Evolutionary conservation across 2,329 filamentous ascomycete genomes (phyloP).

Genomic region (Nemania sp.): DNA sequence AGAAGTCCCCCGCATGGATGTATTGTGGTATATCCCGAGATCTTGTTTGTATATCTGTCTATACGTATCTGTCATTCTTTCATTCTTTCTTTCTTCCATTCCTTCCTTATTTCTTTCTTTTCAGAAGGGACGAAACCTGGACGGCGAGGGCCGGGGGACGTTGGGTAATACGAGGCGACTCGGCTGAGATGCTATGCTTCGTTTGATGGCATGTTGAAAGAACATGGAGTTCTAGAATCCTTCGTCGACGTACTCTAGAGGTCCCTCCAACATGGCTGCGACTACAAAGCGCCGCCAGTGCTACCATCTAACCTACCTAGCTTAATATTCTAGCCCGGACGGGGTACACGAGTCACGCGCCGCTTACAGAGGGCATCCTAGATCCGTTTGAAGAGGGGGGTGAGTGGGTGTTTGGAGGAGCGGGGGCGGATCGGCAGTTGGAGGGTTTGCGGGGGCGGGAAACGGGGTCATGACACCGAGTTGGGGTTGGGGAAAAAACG

Average conservation of each 20-base stretch:
- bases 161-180: not conserved
- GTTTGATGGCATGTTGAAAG: not conserved
- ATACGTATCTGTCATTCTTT: too few species aligned
- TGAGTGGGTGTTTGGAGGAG: not conserved
- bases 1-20: too few species aligned
- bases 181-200: not conserved
- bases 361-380: constrained; percentile 1
- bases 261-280: too few species aligned
- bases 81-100: not conserved
- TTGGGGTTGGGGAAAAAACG: constrained; percentile 24
- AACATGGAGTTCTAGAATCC: not conserved
- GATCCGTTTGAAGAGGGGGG: not conserved
- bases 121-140: not conserved
- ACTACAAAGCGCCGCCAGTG: too few species aligned
- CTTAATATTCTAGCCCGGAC: too few species aligned
- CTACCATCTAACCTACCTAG: too few species aligned
- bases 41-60: not conserved
- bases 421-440: constrained; percentile 1
- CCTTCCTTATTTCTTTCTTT: not conserved
- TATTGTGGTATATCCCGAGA: too few species aligned
- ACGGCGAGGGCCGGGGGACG: not conserved
- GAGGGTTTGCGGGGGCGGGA: constrained; percentile 12
- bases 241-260: too few species aligned
- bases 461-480: constrained; percentile 13
- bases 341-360: constrained; percentile 8